Percentiles rank a stretch among this genome's conserved stretches.
Evolutionary conservation across 2,329 filamentous ascomycete species (phyloP).

Genomic region (Cytospora piceae): DNA sequence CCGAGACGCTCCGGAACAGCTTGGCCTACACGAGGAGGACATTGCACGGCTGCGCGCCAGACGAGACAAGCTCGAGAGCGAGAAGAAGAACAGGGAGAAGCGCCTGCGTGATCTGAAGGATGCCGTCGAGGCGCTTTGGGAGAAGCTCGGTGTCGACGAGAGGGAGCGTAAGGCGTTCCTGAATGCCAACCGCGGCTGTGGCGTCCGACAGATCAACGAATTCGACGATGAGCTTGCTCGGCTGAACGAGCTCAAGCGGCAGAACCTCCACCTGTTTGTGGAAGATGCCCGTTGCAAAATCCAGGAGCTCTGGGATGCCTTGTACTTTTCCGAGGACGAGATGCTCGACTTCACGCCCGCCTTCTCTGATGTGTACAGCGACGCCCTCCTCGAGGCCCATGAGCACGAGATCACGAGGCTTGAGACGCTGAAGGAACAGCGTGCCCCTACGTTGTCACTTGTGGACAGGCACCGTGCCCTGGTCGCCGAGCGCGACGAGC

Average conservation of each 20-base stretch:
- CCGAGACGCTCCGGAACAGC: constrained; percentile 87
- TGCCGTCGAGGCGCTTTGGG: constrained; percentile 87
- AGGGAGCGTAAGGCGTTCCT: constrained; percentile 83
- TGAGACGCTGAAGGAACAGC: constrained; percentile 82
- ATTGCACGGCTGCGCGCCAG: constrained; percentile 71
- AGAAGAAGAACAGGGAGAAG: constrained; percentile 85
- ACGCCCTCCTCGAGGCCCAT: constrained; percentile 91
- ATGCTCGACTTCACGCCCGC: constrained; percentile 98
- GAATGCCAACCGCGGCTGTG: constrained; percentile 85
- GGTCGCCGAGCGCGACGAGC: constrained; percentile 82
- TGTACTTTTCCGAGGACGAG: constrained; percentile 97
- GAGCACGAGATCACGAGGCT: constrained; percentile 87
- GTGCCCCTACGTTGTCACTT: constrained; percentile 78
- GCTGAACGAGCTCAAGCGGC: constrained; percentile 88
- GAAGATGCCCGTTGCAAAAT: constrained; percentile 90
- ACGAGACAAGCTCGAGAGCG: constrained; percentile 81
- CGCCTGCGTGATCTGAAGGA: constrained; percentile 67
- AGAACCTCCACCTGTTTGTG: constrained; percentile 94
- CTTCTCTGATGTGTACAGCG: constrained; percentile 96
- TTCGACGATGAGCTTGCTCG: constrained; percentile 88
- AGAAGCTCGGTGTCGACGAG: constrained; percentile 82
- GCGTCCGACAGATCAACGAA: constrained; percentile 90
- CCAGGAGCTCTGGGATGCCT: constrained; percentile 90
- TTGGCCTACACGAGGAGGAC: constrained; percentile 90
- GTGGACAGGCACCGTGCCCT: constrained; percentile 84